A percentile compares a stretch with the other conserved stretches of the same genome.
Conservation (phyloP, 805 yeast genomes). For the Priceomyces haplophilus region DNA sequence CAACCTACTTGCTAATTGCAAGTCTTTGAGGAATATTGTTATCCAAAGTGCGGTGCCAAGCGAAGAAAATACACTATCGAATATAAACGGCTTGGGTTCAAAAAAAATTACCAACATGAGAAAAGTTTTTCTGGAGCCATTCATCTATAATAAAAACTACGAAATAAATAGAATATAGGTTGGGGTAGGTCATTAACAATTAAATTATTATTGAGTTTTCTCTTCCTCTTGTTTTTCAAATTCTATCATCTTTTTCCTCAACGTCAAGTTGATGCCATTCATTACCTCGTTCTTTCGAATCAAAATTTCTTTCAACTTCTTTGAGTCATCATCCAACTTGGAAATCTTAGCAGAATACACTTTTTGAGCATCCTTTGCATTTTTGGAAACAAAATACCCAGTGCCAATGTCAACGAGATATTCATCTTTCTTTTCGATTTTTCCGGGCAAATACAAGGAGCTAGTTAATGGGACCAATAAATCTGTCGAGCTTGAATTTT, state of each 20-base stretch:
- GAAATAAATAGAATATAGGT: conserved; percentile 6
- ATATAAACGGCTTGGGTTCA: conserved; percentile 49
- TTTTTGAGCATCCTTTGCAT: conserved; percentile 56
- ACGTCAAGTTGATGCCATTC: conserved; percentile 56
- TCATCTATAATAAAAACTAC: conserved; percentile 43
- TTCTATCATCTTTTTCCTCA: conserved; percentile 51
- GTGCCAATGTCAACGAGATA: conserved; percentile 95
- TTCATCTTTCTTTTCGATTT: conserved; percentile 56
- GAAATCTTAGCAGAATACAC: conserved; percentile 73
- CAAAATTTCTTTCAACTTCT: conserved; percentile 70
- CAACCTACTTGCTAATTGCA: conserved; percentile 48
- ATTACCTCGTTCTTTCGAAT: conserved; percentile 67
- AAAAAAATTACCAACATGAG: conserved; percentile 41
- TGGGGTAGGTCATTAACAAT: background rate
- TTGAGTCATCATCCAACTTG: conserved; percentile 69
- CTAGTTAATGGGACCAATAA: conserved; percentile 84
- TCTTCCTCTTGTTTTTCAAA: conserved; percentile 33
- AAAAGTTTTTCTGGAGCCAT: conserved; percentile 46
- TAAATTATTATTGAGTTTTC: background rate
- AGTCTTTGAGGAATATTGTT: conserved; percentile 42
- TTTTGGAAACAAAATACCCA: conserved; percentile 88
- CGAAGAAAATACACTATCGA: conserved; percentile 15
- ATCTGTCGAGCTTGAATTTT: conserved; percentile 37
- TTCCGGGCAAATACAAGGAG: conserved; percentile 88
- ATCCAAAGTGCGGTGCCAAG: conserved; percentile 24